phyloP scores from a whole-genome alignment of 257 asterid species.

The Marsdenia floribunda region DNA sequence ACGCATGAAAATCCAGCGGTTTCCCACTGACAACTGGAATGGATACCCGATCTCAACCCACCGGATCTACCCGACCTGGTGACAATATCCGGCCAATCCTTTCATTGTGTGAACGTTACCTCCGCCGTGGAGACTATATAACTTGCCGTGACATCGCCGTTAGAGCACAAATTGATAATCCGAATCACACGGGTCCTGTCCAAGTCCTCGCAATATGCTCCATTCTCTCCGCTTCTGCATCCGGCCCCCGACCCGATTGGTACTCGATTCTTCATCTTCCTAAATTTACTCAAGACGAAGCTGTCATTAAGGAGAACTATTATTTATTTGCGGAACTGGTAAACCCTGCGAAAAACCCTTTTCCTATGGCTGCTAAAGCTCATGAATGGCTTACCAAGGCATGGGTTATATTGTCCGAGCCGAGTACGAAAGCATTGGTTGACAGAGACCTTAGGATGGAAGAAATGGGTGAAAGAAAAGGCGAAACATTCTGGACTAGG shows the following conservation, averaged over 20 bases:
- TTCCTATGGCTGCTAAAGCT: conserved; percentile 42
- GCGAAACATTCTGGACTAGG: conserved; percentile 55
- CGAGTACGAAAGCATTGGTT: conserved; percentile 26
- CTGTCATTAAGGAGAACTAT: conserved; percentile 24
- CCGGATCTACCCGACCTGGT: not conserved
- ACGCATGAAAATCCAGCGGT: not conserved
- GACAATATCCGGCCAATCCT: conserved; percentile 15
- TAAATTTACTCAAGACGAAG: conserved; percentile 28
- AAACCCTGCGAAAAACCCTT: conserved; percentile 37
- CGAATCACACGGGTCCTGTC: conserved; percentile 30
- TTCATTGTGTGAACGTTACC: conserved; percentile 33
- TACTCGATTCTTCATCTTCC: conserved; percentile 47
- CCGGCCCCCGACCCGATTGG: conserved; percentile 28
- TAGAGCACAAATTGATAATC: conserved; percentile 36
- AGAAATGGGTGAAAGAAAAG: not conserved
- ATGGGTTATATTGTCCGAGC: conserved; percentile 42
- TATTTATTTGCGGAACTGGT: conserved; percentile 24
- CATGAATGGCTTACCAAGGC: conserved; percentile 30
- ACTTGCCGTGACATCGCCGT: conserved; percentile 39
- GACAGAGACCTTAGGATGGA: conserved; percentile 30
- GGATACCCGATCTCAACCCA: not conserved
- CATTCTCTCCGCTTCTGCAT: conserved; percentile 31
- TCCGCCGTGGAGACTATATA: conserved; percentile 27
- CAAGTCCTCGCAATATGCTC: conserved; percentile 39
- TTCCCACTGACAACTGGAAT: not conserved